phyloP scores from a whole-genome alignment of 768 basidiomycete species.

The Suillus subluteus region DNA sequence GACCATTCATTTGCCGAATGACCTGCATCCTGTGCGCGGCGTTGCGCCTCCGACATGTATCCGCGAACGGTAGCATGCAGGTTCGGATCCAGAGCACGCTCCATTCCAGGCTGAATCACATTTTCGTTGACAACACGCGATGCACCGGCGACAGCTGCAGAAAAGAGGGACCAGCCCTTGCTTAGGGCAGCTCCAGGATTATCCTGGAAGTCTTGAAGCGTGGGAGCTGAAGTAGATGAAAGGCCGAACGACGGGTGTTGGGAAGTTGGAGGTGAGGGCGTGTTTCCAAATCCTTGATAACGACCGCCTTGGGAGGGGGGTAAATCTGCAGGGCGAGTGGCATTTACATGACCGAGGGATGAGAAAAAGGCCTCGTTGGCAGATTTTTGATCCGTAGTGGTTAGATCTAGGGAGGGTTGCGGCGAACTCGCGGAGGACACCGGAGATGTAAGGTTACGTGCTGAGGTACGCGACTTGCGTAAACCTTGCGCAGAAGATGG shows the following conservation, averaged over 20 bases:
- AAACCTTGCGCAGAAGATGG: conserved; percentile 82
- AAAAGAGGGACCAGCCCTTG: conserved; percentile 97
- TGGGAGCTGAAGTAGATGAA: conserved; percentile 81
- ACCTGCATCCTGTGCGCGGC: conserved; percentile 63
- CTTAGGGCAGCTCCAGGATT: conserved; percentile 84
- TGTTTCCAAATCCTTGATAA: conserved; percentile 91
- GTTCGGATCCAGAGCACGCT: conserved; percentile 77
- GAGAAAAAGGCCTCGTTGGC: conserved; percentile 89
- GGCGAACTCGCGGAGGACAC: conserved; percentile 47
- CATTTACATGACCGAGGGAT: conserved; percentile 82
- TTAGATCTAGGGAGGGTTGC: conserved; percentile 47
- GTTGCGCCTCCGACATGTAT: conserved; percentile 72
- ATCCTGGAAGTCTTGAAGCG: conserved; percentile 79
- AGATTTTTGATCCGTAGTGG: conserved; percentile 60
- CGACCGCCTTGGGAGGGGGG: conserved; percentile 94
- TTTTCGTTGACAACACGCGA: conserved; percentile 78
- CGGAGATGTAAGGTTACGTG: conserved; percentile 54
- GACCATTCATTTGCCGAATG: conserved; percentile 77
- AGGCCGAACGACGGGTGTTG: conserved; percentile 71
- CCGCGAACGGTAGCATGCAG: conserved; percentile 76
- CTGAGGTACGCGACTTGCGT: conserved; percentile 82
- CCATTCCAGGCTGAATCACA: conserved; percentile 89
- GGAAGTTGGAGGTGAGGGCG: conserved; percentile 58
- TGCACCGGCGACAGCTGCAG: conserved; percentile 81
- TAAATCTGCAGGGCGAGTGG: conserved; percentile 71